Evolutionary conservation across 306 rosid species (phyloP).

Genomic region (Prunus campanulata): DNA sequence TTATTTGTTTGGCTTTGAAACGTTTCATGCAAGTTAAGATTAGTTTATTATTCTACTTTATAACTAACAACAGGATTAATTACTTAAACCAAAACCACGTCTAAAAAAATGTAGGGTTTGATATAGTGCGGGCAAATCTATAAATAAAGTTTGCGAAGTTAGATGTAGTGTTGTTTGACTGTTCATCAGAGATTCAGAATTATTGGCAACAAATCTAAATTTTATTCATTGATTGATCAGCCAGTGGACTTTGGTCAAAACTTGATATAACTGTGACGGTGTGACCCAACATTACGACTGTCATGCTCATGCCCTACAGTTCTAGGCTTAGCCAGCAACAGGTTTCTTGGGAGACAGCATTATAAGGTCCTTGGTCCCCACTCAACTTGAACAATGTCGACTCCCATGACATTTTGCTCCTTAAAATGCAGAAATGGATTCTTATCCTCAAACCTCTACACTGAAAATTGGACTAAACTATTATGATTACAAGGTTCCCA

Average conservation of each 20-base stretch:
- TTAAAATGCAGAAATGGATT: not conserved
- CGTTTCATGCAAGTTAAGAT: not conserved
- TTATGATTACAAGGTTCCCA: not conserved
- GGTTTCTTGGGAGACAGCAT: not conserved
- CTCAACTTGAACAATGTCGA: slow-evolving; percentile 1
- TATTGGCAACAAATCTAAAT: not conserved
- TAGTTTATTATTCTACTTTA: too few species aligned
- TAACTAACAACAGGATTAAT: too few species aligned
- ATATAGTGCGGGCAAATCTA: not conserved
- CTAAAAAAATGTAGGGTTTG: not conserved
- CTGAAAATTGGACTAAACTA: not conserved
- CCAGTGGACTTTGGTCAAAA: not conserved
- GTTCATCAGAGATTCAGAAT: not conserved
- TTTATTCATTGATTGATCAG: not conserved
- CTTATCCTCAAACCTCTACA: not conserved
- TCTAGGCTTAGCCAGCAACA: not conserved
- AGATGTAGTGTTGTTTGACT: not conserved
- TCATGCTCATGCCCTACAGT: not conserved
- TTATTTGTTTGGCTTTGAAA: too few species aligned
- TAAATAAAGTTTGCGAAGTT: not conserved
- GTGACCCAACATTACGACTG: not conserved
- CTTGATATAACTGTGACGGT: not conserved
- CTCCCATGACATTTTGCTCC: not conserved
- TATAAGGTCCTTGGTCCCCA: not conserved
- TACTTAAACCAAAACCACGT: not conserved